phyloP scores from a whole-genome alignment of 495 filamentous ascomycete species.

The Penicillium coprophilum region DNA sequence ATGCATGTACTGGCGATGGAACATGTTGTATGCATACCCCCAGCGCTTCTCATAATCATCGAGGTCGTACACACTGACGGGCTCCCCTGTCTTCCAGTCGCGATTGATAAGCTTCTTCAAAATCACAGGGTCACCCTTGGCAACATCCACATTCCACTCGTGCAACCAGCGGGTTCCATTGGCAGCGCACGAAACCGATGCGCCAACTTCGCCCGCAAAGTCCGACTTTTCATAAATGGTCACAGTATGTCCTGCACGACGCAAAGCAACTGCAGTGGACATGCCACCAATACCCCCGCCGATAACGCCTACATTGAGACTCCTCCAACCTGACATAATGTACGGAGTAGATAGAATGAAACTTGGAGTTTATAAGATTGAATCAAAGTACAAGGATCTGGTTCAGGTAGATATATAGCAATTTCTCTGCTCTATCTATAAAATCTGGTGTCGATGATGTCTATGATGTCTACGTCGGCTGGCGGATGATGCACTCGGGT shows the following conservation, averaged over 20 bases:
- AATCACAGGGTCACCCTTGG: conserved; percentile 48
- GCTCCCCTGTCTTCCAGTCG: conserved; percentile 49
- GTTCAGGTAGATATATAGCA: neutral
- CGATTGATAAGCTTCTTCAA: conserved; percentile 49
- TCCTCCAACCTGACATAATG: conserved; percentile 31
- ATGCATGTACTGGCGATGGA: conserved; percentile 58
- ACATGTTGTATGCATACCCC: conserved; percentile 55
- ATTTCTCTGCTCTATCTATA: too few relatives aligned
- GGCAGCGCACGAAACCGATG: conserved; percentile 45
- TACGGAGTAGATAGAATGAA: neutral
- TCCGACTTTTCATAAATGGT: conserved; percentile 47
- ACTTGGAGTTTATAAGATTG: neutral
- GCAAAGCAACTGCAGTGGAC: conserved; percentile 59
- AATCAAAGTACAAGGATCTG: neutral
- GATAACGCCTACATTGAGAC: conserved; percentile 54
- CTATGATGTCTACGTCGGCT: conserved; percentile 14
- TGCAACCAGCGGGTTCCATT: conserved; percentile 49
- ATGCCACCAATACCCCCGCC: conserved; percentile 73
- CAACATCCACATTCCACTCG: conserved; percentile 45
- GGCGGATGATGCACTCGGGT: conserved; percentile 13
- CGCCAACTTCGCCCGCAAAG: conserved; percentile 45
- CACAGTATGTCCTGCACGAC: conserved; percentile 64
- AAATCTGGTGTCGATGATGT: too few relatives aligned
- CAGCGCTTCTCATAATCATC: conserved; percentile 45
- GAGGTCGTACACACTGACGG: conserved; percentile 45